phyloP scores from a whole-genome alignment of 139 green algal genomes.

The Chlorella sp. region DNA sequence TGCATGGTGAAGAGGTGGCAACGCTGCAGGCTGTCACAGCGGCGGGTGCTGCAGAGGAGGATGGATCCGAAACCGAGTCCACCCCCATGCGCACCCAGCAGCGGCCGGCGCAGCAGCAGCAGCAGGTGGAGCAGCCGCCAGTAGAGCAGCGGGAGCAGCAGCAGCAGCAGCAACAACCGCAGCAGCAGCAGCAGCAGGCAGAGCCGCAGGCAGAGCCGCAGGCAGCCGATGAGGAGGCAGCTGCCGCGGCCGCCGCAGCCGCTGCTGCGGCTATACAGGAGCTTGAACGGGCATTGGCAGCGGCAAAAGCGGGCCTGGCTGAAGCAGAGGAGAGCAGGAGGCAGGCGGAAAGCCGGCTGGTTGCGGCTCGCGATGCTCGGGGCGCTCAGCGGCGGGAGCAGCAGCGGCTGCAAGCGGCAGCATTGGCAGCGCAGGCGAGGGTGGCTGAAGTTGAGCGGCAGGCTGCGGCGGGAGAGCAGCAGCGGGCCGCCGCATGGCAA shows the following conservation, averaged over 20 bases:
- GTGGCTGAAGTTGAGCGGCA: no score
- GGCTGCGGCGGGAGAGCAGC: no score
- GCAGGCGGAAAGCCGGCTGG: no score
- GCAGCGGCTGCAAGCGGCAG: no score
- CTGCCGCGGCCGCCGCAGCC: no score
- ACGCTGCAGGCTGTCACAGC: background rate
- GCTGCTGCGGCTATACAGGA: background rate
- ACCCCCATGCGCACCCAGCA: background rate
- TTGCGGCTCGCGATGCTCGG: no score
- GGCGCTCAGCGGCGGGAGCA: no score
- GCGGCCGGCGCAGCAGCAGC: background rate
- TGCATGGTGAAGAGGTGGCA: background rate
- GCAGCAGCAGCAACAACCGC: background rate
- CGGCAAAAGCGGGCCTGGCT: no score
- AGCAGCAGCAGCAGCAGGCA: background rate
- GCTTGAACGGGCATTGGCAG: background rate
- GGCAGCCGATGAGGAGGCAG: background rate
- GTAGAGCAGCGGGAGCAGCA: background rate
- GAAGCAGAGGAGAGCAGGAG: no score
- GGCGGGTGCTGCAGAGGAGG: background rate
- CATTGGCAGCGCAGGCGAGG: no score
- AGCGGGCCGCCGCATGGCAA: no score
- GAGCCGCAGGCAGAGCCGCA: background rate
- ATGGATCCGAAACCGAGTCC: background rate
- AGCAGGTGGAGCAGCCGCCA: background rate